Base-by-base conservation (phyloP, 1,284 basidiomycete species). In the Earliella scabrosa region DNA sequence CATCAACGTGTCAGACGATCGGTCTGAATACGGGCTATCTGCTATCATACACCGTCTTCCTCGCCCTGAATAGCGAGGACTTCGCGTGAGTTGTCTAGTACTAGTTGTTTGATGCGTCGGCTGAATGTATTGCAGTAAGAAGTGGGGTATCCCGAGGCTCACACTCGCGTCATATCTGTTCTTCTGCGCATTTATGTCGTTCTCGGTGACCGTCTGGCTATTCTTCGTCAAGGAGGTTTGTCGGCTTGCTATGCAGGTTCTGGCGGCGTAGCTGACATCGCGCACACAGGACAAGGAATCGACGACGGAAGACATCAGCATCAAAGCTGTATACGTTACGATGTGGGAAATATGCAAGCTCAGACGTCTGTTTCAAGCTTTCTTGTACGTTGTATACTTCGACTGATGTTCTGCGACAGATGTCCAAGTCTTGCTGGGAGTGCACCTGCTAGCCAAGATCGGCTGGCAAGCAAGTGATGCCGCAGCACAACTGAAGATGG, bases 11-110 rank as follows among this genome's bases (percentile, higher is more conserved):
- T 47, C 97, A 99, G 73, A 99, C 97, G 0, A 93, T 99, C 54
- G 97, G 97, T 18, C 81, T 99, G 39, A 98, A 98, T 67, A 93
- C 94, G 3, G 97, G 97, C 26, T 98, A 92, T 73, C 97, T 99
- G 66, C 83, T 96, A 36, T 95, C 93, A 7, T 99, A 98, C 69
- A 99, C 97, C 24, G 95, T 99, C 24, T 99, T 99, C 70, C 82
- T 99, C 29, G 97, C 97, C 0, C 88, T 99, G 70, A 99, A 98
- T 71, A 95, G 93, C 65, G 88, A 95, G 66, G 90, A 92, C 40
- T 99, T 99, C 69, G 83, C 86, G 92, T 95, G 65, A 55, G 88
- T 79, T 24, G n/a, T n/a, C n/a, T 18, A 21, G 2, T 9, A 24
- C 5, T 11, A 16, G 4, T 20, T 14, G 4, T n/a, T 45, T 7